Evolutionary conservation across 192 early-diverging fungal genomes (phyloP), one percentile per base, ranked within the genome.

Genomic region (Podila verticillata): DNA sequence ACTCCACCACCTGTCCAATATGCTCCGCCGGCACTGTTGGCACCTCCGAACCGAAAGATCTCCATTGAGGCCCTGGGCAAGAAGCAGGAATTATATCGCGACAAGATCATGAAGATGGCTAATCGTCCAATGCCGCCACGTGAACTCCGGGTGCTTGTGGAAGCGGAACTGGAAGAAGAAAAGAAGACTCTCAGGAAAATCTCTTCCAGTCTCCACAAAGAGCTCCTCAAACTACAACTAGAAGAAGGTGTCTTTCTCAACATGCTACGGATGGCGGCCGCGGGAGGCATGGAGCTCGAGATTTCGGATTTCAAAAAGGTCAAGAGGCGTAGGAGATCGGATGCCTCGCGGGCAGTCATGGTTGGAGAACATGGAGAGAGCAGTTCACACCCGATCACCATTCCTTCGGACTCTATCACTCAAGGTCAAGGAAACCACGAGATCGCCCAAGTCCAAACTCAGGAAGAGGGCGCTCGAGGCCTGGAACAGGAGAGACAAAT

Each of bases 201-300:
- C 5, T 65, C 34, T 0, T 35, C 48, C 7, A 19, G 24, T 22
- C 26, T 80, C 30, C 77, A 80, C 58, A 80, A 65, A 48, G 77
- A 80, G 26, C 34, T 68, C 15, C 51, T 80, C 19, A 80, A 80
- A 29, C 57, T 80, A 34, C 77, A 72, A 10, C 35, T 80, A 15
- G 77, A 80, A 34, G 77, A 80, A 26, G 77, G 77, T 9, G 77
- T 72, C 3, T 28, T 80, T 20, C 17, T 72, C 31, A 72, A 68
- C 7, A 80, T 80, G 77, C 48, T 80, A 0, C 5, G 57, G 0
- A 7, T 66, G 19, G 34, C 59, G 4, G 30, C 56, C 12, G 34
- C 47, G 28, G 69, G 69, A 0, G 15, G 30, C 19, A 19, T 79
- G 54, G 44, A 62, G 31, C 47, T 28, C 10, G 5, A 44, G 24